A percentile compares a stretch with the other conserved stretches of the same genome.
phyloP scores from a whole-genome alignment of 768 basidiomycete genomes.

The Pisolithus albus region DNA sequence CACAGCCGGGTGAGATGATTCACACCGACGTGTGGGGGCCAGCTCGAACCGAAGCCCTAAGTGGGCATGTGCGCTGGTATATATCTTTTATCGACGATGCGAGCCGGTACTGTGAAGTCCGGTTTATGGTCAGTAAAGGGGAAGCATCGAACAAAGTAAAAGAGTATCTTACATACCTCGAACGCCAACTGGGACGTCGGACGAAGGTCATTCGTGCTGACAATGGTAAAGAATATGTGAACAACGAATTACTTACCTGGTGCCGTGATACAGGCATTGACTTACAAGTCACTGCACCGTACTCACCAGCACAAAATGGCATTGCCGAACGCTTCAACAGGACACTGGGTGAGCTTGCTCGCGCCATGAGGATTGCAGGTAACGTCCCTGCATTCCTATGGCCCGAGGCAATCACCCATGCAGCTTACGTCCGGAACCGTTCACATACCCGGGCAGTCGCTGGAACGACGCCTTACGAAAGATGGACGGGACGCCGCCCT shows the following conservation, averaged over 20 bases:
- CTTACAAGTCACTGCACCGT: constrained; percentile 28
- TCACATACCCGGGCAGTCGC: not conserved
- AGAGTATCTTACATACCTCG: constrained; percentile 7
- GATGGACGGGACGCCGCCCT: not conserved
- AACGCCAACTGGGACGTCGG: constrained; percentile 10
- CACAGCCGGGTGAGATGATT: not conserved
- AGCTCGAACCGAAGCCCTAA: constrained; percentile 5
- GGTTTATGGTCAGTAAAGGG: constrained; percentile 20
- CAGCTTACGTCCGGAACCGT: not conserved
- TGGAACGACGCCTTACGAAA: not conserved
- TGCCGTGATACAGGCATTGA: constrained; percentile 18
- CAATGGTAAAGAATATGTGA: no score
- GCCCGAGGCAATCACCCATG: constrained; percentile 25
- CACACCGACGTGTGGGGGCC: constrained; percentile 25
- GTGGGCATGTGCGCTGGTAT: constrained; percentile 16
- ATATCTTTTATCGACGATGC: constrained; percentile 20
- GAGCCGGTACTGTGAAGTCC: not conserved
- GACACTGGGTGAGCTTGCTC: constrained; percentile 12
- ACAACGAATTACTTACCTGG: no score
- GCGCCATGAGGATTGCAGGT: constrained; percentile 25
- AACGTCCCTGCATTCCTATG: constrained; percentile 25
- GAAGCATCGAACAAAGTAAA: constrained; percentile 13
- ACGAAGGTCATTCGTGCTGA: no score
- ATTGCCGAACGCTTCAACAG: constrained; percentile 23
- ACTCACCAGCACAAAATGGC: constrained; percentile 33